These are phyloP conservation scores for Neurospora discreta DNA, from an alignment of 495 filamentous ascomycete species.

Conservation along the genomic window DNA sequence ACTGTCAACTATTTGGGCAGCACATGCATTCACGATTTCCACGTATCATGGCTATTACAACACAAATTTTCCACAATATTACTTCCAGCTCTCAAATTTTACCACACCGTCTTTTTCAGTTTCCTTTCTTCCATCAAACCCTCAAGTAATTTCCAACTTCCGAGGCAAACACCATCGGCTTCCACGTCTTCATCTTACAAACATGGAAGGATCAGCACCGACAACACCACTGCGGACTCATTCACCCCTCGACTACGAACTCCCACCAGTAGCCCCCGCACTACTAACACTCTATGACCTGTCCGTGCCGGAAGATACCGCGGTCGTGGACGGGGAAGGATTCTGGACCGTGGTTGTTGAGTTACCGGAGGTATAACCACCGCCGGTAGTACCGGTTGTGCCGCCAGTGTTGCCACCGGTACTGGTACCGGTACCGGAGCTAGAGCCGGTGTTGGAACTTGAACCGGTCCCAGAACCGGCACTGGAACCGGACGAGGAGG, in stretches of 20 bases:
- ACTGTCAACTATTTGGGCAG: too few species aligned
- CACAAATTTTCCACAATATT: background rate
- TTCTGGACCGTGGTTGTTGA: background rate
- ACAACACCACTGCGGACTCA: background rate
- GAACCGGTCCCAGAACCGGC: too few species aligned
- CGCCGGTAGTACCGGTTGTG: background rate
- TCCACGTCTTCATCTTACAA: background rate
- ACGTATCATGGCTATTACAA: background rate
- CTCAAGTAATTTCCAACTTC: too few species aligned
- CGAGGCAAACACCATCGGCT: background rate
- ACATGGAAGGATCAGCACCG: background rate
- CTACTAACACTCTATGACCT: background rate
- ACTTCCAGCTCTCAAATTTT: background rate
- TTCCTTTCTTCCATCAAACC: background rate
- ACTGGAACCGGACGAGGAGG: background rate
- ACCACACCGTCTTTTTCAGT: background rate
- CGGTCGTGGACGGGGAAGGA: background rate
- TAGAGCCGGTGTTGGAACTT: background rate
- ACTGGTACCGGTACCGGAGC: too few species aligned
- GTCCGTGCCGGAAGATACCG: background rate
- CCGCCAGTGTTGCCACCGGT: background rate
- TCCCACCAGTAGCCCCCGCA: background rate
- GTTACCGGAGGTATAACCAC: background rate
- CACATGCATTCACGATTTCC: too few species aligned
- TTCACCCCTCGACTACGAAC: background rate